Percentiles rank a stretch among this genome's conserved stretches.
phyloP scores from a whole-genome alignment of 768 basidiomycete genomes.

The Asterophora parasitica region DNA sequence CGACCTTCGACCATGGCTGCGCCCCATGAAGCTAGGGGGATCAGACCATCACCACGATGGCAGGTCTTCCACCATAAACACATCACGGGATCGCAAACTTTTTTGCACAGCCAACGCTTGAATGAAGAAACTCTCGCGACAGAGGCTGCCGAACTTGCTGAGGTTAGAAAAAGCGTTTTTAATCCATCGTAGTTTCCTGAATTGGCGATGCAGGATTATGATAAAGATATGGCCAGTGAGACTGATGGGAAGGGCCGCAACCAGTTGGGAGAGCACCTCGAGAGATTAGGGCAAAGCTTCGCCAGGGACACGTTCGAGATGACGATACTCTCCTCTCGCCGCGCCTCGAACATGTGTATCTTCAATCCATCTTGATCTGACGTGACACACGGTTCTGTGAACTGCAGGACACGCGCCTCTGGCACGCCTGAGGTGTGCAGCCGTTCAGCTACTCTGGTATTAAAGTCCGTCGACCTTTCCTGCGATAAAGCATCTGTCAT shows the following conservation, averaged over 20 bases:
- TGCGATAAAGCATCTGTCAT: not conserved
- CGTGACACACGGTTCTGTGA: not conserved
- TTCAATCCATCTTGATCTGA: not conserved
- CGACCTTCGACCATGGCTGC: too few species aligned
- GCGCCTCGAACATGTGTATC: conserved; percentile 33
- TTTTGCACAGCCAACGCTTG: conserved; percentile 58
- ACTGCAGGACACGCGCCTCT: not conserved
- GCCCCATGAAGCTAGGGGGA: too few species aligned
- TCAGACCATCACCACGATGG: too few species aligned
- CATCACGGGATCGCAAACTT: conserved; percentile 71
- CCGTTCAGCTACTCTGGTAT: not conserved
- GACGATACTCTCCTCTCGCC: not conserved
- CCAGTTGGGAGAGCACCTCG: conserved; percentile 69
- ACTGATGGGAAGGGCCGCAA: conserved; percentile 62
- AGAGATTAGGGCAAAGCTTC: conserved; percentile 56
- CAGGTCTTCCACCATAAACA: too few species aligned
- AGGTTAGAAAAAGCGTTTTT: conserved; percentile 35
- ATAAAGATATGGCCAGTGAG: conserved; percentile 73
- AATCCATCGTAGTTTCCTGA: conserved; percentile 5
- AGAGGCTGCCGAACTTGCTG: conserved; percentile 61
- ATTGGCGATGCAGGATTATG: conserved; percentile 48
- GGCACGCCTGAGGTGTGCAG: not conserved
- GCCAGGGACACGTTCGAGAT: conserved; percentile 11
- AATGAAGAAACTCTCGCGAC: conserved; percentile 57
- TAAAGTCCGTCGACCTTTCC: conserved; percentile 6